Percentiles rank a stretch among this genome's conserved stretches.
phyloP scores from a whole-genome alignment of 192 early-diverging fungal genomes.

The Linnemannia exigua region DNA sequence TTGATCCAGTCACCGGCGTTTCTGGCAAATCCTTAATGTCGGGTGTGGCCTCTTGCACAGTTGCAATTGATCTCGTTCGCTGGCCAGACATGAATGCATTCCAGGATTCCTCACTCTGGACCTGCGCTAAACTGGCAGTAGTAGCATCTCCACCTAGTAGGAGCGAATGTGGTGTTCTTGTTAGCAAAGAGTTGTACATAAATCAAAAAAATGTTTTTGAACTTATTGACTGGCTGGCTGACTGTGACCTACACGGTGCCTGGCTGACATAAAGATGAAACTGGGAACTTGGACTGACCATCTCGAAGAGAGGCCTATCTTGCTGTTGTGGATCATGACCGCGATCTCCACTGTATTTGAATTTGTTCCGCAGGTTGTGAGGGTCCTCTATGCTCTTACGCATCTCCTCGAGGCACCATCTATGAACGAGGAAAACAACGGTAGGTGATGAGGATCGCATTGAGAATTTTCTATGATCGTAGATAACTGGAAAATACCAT shows the following conservation, averaged over 20 bases:
- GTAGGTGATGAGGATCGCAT: neutral
- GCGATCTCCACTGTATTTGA: constrained; percentile 22
- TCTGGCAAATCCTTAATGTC: neutral
- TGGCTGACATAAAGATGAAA: constrained; percentile 87
- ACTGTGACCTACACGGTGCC: constrained; percentile 68
- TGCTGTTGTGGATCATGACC: neutral
- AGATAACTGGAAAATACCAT: neutral
- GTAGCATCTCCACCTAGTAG: constrained; percentile 84
- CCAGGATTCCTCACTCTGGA: constrained; percentile 53
- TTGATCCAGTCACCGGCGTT: neutral
- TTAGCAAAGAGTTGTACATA: neutral
- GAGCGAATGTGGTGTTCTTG: neutral
- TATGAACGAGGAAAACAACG: neutral
- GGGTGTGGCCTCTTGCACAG: neutral
- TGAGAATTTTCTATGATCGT: too few species aligned
- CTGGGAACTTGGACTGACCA: constrained; percentile 20
- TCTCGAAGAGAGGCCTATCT: constrained; percentile 19
- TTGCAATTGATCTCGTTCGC: neutral
- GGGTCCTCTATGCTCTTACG: constrained; percentile 11
- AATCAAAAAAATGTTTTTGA: too few species aligned
- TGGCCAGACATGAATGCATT: constrained; percentile 45
- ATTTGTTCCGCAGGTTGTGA: constrained; percentile 14
- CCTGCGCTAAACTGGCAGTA: constrained; percentile 66
- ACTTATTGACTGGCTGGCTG: too few species aligned
- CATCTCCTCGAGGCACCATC: constrained; percentile 45